Conservation (phyloP, 192 early-diverging fungal species). For the Paraglomus brasilianum region DNA sequence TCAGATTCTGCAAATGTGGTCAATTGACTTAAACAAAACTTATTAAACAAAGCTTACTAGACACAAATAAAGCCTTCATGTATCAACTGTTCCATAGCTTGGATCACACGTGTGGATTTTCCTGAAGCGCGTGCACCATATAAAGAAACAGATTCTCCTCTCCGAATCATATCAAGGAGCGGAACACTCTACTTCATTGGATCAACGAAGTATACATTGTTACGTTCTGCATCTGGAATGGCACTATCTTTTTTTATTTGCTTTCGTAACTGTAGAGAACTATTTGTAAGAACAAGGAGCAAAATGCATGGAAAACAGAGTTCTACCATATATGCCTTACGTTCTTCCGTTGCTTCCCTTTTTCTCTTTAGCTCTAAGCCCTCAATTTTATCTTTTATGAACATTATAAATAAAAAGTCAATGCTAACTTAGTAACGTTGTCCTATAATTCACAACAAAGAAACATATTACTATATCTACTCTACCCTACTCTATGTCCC, state of each 20-base stretch:
- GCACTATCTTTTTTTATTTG: constrained; percentile 24
- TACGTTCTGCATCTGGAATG: constrained; percentile 4
- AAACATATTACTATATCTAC: too few relatives aligned
- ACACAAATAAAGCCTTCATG: constrained; percentile 31
- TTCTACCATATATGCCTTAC: not conserved
- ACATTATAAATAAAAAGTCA: too few relatives aligned
- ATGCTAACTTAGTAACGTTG: too few relatives aligned
- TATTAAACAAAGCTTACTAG: constrained; percentile 33
- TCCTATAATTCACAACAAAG: too few relatives aligned
- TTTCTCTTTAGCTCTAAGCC: constrained; percentile 17
- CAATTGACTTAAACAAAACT: too few relatives aligned
- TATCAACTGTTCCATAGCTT: constrained; percentile 31
- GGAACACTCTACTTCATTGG: constrained; percentile 33
- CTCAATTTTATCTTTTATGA: too few relatives aligned
- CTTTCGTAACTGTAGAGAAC: not conserved
- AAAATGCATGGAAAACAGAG: not conserved
- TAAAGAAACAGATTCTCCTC: constrained; percentile 27
- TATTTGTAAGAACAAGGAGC: constrained; percentile 16
- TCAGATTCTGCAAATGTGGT: too few relatives aligned
- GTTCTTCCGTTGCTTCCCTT: constrained; percentile 24
- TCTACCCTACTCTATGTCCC: too few relatives aligned
- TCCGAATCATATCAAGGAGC: constrained; percentile 32
- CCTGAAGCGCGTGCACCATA: constrained; percentile 38
- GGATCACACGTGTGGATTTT: constrained; percentile 35
- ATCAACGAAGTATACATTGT: constrained; percentile 34